Base-by-base conservation (phyloP, 176 grass and related monocot genomes). In the Hordeum marinum region DNA sequence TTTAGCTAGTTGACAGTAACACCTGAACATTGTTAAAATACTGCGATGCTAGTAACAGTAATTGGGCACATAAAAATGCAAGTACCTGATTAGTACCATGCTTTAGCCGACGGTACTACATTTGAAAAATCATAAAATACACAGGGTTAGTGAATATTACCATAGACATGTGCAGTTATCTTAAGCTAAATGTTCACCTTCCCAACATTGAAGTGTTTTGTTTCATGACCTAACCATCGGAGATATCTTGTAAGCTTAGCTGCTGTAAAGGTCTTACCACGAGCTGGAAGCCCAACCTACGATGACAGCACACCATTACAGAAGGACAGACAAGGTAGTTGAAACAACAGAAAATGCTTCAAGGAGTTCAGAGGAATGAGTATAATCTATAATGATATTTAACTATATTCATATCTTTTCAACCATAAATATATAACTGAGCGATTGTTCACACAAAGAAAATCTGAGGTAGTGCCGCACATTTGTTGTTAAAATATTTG, bases 191-290 rank as follows among this genome's bases (percentile, higher is more conserved):
- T 80, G 61, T 58, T 87, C 77, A 98, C 96, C 93, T 98, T 98
- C 58, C 93, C 96, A 84, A 98, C 93, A 91, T 98, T 98, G 86
- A 98, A 98, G 89, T 98, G 96, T 77, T 95, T 98, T 72, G 96
- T 98, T 94, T 95, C 93, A 86, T 98, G 96, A 85, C 96, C 96
- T 85, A 95, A 90, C 96, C 96, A 98, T 87, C 96, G 87, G 60
- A 98, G 86, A 85, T 98, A 98, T 88, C 96, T 93, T 89, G 93
- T 94, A 78, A 98, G 93, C 82, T 98, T 98, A 90, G 93, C 96
- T 81, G 93, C 93, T 77, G 96, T 95, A 79, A 98, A 98, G 23
- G 96, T 98, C 85, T 98, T 98, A 85, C 96, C 96, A 63, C 93
- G 91, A 89, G 96, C 96, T 72, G 96, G 96, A 75, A 95, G 82